phyloP scores from a whole-genome alignment of 192 early-diverging fungal species.

The Coemansia guatemalensis region DNA sequence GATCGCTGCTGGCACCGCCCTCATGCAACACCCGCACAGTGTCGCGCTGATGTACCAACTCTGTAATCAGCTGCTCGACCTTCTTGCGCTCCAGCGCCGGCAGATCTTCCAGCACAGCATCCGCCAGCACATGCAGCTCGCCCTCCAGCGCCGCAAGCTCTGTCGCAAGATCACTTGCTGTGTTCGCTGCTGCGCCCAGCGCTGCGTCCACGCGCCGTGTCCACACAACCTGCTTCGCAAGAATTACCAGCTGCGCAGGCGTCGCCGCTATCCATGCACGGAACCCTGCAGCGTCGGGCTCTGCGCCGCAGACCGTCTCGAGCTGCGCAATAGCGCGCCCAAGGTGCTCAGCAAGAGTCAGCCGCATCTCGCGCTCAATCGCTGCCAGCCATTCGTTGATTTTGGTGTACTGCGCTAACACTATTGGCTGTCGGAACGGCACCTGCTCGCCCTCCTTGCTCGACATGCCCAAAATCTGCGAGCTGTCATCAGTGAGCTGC shows the following conservation, averaged over 20 bases:
- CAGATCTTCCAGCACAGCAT: conserved; percentile 89
- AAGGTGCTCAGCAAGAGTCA: conserved; percentile 76
- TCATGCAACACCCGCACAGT: conserved; percentile 70
- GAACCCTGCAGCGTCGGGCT: conserved; percentile 58
- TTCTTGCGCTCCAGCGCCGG: conserved; percentile 82
- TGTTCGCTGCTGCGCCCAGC: conserved; percentile 42
- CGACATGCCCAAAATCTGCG: conserved; percentile 75
- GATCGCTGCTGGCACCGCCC: conserved; percentile 51
- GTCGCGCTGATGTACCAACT: conserved; percentile 98
- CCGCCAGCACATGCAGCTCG: conserved; percentile 84
- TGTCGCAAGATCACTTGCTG: conserved; percentile 48
- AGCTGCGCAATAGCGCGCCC: conserved; percentile 71
- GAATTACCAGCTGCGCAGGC: conserved; percentile 91
- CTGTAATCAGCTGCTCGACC: conserved; percentile 97
- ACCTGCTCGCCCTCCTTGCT: conserved; percentile 95
- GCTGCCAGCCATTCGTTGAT: conserved; percentile 98
- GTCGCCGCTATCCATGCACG: conserved; percentile 84
- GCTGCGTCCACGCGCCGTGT: conserved; percentile 83
- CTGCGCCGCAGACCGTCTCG: conserved; percentile 57
- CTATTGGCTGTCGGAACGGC: conserved; percentile 72
- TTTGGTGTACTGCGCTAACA: conserved; percentile 78
- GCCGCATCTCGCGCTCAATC: conserved; percentile 92
- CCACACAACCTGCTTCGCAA: conserved; percentile 90
- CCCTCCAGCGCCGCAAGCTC: conserved; percentile 64
- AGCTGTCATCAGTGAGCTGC: conserved; percentile 76